Conservation (phyloP, 225 moss, liverwort and hornwort genomes). For the Pseudoscleropodium purum region DNA sequence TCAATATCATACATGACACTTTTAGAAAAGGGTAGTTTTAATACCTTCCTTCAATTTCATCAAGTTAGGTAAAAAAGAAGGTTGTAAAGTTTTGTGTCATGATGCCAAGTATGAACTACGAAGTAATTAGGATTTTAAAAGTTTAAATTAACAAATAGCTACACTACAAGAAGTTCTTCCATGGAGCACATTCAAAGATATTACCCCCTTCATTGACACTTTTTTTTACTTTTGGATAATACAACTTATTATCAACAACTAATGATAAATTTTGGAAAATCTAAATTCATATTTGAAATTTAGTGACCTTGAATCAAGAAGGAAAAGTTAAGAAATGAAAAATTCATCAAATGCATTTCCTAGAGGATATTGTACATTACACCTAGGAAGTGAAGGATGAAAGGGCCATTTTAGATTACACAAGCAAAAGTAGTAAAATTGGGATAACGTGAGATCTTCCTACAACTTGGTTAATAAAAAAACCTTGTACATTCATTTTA, state of each 20-base stretch:
- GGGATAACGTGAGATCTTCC: too few species aligned
- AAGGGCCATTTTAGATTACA: too few species aligned
- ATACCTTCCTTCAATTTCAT: not conserved
- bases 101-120: not conserved
- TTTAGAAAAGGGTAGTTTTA: accelerated
- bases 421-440: too few species aligned
- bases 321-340: accelerated
- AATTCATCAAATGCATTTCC: not conserved
- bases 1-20: accelerated
- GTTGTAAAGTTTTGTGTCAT: not conserved
- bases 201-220: not conserved
- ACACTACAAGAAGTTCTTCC: not conserved
- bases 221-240: accelerated
- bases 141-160: not conserved
- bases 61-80: not conserved
- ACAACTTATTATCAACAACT: not conserved
- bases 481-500: too few species aligned
- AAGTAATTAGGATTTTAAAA: not conserved
- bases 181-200: accelerated
- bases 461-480: too few species aligned
- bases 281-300: not conserved
- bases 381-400: too few species aligned
- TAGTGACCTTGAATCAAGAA: accelerated
- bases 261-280: not conserved
- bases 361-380: too few species aligned